Evolutionary conservation across 352 stramenopile species (phyloP).

Genomic region (Phytophthora pinifolia): DNA sequence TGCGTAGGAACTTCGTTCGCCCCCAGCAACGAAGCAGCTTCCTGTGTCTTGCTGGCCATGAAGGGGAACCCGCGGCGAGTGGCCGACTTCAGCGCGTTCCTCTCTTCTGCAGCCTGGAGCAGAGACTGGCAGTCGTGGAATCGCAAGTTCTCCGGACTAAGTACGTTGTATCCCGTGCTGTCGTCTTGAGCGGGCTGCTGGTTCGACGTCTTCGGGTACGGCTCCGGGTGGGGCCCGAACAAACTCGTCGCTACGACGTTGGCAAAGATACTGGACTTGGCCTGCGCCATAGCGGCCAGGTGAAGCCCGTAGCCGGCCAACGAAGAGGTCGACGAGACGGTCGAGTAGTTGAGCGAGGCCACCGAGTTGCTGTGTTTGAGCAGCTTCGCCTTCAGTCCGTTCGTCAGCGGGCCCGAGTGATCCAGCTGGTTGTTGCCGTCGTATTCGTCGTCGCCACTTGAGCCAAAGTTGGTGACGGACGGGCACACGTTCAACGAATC

Average conservation of each 20-base stretch:
- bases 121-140: constrained; percentile 42
- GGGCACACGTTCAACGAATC: constrained; percentile 35
- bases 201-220: constrained; percentile 30
- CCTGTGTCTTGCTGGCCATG: constrained; percentile 20
- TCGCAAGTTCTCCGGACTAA: constrained; percentile 38
- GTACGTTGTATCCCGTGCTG: constrained; percentile 26
- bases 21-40: constrained; percentile 21
- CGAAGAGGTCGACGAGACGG: constrained; percentile 48
- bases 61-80: constrained; percentile 27
- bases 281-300: constrained; percentile 35
- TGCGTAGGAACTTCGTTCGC: constrained; percentile 34
- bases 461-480: constrained; percentile 27
- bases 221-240: constrained; percentile 37
- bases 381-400: constrained; percentile 19
- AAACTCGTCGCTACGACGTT: constrained; percentile 29
- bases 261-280: constrained; percentile 33
- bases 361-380: constrained; percentile 41
- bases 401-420: constrained; percentile 16
- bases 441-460: constrained; percentile 25
- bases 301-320: constrained; percentile 43
- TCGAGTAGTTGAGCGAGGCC: constrained; percentile 43
- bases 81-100: constrained; percentile 11
- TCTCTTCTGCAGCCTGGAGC: constrained; percentile 31
- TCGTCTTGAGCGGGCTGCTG: constrained; percentile 21
- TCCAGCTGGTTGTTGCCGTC: constrained; percentile 34